These are phyloP conservation scores for Cucumis hystrix DNA, from an alignment of 306 rosid genomes.

Conservation along the genomic window DNA sequence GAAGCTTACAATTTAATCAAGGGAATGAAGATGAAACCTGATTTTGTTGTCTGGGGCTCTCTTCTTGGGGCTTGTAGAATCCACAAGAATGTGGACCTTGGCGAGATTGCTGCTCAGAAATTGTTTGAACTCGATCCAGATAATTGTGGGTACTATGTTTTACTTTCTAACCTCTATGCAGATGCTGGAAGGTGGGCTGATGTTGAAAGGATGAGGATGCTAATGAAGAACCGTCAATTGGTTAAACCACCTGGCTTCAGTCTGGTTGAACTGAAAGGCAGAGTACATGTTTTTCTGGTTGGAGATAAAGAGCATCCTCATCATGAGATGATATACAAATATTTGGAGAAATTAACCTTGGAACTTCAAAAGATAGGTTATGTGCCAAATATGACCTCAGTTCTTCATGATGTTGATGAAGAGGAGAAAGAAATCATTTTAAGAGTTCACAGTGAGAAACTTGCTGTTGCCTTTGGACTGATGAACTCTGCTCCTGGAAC, in stretches of 20 bases:
- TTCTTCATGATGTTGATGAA: constrained; percentile 65
- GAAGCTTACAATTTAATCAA: constrained; percentile 56
- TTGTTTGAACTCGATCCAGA: constrained; percentile 59
- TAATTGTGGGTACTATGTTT: constrained; percentile 63
- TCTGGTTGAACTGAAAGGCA: constrained; percentile 62
- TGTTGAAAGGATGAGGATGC: constrained; percentile 53
- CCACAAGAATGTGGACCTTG: constrained; percentile 59
- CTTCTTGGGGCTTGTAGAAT: constrained; percentile 67
- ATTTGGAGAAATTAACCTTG: constrained; percentile 34
- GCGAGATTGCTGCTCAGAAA: constrained; percentile 50
- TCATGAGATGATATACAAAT: constrained; percentile 42
- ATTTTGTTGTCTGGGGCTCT: constrained; percentile 67
- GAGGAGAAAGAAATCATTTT: constrained; percentile 62
- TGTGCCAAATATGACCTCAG: constrained; percentile 41
- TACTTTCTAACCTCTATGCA: constrained; percentile 67
- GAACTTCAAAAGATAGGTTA: constrained; percentile 59
- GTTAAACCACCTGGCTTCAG: constrained; percentile 71
- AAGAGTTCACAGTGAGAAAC: constrained; percentile 79
- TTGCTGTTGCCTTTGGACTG: constrained; percentile 65
- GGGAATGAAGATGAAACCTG: constrained; percentile 57
- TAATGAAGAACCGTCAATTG: constrained; percentile 46
- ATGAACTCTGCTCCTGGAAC: constrained; percentile 51
- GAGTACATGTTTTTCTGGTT: constrained; percentile 52
- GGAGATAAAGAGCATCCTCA: constrained; percentile 76
- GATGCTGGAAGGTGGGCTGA: constrained; percentile 68